A percentile compares a stretch with the other conserved stretches of the same genome.
phyloP scores from a whole-genome alignment of 192 early-diverging fungal genomes.

The Fimicolochytrium jonesii region DNA sequence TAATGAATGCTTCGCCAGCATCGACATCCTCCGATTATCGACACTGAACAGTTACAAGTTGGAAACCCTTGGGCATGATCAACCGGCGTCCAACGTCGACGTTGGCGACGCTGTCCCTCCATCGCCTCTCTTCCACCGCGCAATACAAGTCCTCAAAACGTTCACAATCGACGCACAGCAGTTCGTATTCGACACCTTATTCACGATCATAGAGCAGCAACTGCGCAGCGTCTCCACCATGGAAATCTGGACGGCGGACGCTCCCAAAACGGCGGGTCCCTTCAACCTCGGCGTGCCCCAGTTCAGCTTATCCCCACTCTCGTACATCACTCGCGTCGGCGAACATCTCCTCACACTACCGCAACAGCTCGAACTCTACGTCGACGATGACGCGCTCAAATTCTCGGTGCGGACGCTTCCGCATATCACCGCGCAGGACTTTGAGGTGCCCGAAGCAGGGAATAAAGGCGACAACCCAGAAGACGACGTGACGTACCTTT shows the following conservation, averaged over 20 bases:
- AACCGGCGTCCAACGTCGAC: neutral
- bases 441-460: slow-evolving; percentile 7
- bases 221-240: slow-evolving; percentile 38
- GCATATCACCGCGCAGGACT: neutral
- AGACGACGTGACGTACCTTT: slow-evolving; percentile 54
- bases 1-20: slow-evolving; percentile 33
- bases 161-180: slow-evolving; percentile 46
- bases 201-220: slow-evolving; percentile 45
- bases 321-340: slow-evolving; percentile 65
- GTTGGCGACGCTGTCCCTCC: neutral
- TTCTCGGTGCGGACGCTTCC: slow-evolving; percentile 45
- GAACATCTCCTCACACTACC: slow-evolving; percentile 66
- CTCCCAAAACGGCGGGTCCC: slow-evolving; percentile 15
- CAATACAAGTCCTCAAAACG: neutral
- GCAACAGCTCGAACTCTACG: slow-evolving; percentile 63
- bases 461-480: slow-evolving; percentile 29
- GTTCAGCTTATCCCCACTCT: slow-evolving; percentile 63
- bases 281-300: slow-evolving; percentile 42
- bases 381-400: slow-evolving; percentile 47
- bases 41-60: slow-evolving; percentile 52
- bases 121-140: neutral
- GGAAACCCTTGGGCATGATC: slow-evolving; percentile 7
- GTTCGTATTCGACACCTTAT: slow-evolving; percentile 57
- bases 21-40: slow-evolving; percentile 44
- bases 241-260: slow-evolving; percentile 34